A percentile compares a stretch with the other conserved stretches of the same genome.
Conservation (phyloP, 306 rosid species). For the Myrica gale region DNA sequence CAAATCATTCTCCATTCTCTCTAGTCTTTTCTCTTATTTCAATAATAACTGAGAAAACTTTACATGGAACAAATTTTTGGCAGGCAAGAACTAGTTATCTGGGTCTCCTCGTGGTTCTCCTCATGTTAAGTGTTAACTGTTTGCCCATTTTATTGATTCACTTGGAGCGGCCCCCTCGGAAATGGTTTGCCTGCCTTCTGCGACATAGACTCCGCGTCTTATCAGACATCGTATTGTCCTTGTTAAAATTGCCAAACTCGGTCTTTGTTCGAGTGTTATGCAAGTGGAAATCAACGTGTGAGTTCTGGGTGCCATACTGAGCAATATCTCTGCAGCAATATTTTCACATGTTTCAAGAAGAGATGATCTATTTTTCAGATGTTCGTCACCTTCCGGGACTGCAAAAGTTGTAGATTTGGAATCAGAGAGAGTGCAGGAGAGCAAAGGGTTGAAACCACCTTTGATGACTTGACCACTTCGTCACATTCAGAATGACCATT, state of each 20-base stretch:
- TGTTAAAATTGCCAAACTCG: background rate
- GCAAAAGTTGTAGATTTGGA: background rate
- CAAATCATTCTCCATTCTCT: no score
- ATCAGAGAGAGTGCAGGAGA: background rate
- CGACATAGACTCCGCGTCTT: background rate
- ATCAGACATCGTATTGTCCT: background rate
- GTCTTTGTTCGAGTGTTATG: background rate
- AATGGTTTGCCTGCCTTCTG: background rate
- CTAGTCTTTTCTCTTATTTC: no score
- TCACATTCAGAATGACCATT: background rate
- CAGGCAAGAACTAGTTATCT: background rate
- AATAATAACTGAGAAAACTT: background rate
- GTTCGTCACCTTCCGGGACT: background rate
- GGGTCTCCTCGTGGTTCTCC: slow-evolving; percentile 1
- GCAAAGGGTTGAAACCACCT: background rate
- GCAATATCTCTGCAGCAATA: slow-evolving; percentile 6
- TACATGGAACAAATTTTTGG: background rate
- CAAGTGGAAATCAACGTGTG: background rate
- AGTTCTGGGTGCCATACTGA: background rate
- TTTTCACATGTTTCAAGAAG: background rate
- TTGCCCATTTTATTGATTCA: slow-evolving; percentile 5
- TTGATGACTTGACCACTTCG: background rate
- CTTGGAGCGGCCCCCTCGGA: background rate
- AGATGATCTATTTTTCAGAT: background rate
- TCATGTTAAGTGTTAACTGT: background rate